Conservation (phyloP, 2,329 filamentous ascomycete species). For the Fusarium tjaetaba region DNA sequence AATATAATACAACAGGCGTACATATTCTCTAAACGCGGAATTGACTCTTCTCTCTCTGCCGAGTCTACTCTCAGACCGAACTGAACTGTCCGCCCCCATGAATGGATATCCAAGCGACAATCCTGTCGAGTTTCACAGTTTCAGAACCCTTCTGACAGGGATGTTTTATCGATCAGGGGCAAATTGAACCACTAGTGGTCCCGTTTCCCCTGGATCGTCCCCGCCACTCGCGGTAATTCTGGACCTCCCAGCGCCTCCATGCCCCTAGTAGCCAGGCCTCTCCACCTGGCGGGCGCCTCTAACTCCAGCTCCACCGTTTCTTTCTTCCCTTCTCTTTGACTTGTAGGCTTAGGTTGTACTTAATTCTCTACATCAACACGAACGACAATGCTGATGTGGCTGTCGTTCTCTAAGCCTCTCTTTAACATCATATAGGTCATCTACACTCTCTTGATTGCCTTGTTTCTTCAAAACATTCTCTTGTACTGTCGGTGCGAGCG, state of each 20-base stretch:
- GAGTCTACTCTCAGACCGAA: neutral
- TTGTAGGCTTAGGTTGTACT: conserved; percentile 3
- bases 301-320: neutral
- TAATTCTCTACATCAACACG: conserved; percentile 6
- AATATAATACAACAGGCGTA: neutral
- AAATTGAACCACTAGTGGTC: conserved; percentile 34
- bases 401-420: conserved; percentile 21
- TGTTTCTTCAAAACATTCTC: conserved; percentile 8
- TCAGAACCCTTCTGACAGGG: conserved; percentile 29
- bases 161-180: conserved; percentile 23
- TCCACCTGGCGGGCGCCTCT: neutral
- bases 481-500: conserved; percentile 32
- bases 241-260: conserved; percentile 5
- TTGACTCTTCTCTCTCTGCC: neutral
- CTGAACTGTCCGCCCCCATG: neutral
- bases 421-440: conserved; percentile 3
- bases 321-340: conserved; percentile 12
- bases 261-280: neutral
- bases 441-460: conserved; percentile 13
- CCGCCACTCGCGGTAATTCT: conserved; percentile 27
- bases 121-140: conserved; percentile 35
- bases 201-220: conserved; percentile 31
- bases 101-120: conserved; percentile 5
- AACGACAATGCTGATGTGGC: conserved; percentile 16
- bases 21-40: neutral